Conservation (phyloP, 2,329 filamentous ascomycete species). For the Xylaria arbuscula region DNA sequence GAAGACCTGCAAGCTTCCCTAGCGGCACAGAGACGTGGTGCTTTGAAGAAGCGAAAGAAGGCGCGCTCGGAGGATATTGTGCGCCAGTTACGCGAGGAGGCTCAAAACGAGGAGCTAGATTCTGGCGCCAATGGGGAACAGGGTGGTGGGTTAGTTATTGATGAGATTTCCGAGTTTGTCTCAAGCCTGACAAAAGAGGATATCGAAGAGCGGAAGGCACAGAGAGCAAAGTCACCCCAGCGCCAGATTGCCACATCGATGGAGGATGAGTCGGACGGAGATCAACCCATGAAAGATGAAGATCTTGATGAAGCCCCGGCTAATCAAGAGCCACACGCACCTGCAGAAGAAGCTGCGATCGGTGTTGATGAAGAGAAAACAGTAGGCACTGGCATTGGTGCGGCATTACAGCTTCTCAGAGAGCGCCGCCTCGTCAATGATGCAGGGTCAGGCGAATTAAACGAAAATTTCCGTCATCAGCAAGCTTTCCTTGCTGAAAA, state of each 20-base stretch:
- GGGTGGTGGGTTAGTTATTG: slow-evolving; percentile 80
- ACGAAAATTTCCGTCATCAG: slow-evolving; percentile 75
- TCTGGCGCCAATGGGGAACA: slow-evolving; percentile 57
- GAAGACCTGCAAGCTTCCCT: slow-evolving; percentile 91
- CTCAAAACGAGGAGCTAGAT: slow-evolving; percentile 62
- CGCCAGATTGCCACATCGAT: slow-evolving; percentile 57
- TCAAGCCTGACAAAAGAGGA: slow-evolving; percentile 79
- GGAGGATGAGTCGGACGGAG: slow-evolving; percentile 59
- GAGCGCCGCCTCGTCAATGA: slow-evolving; percentile 84
- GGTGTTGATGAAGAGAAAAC: slow-evolving; percentile 88
- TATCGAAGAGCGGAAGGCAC: slow-evolving; percentile 65
- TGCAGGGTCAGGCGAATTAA: slow-evolving; percentile 70
- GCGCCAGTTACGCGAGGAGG: slow-evolving; percentile 77
- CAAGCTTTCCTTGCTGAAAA: slow-evolving; percentile 85
- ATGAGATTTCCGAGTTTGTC: slow-evolving; percentile 95
- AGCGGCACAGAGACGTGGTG: slow-evolving; percentile 82
- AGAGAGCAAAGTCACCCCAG: slow-evolving; percentile 55
- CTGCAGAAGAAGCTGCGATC: slow-evolving; percentile 67
- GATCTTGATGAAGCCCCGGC: slow-evolving; percentile 58
- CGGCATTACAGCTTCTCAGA: slow-evolving; percentile 82
- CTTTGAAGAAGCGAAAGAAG: slow-evolving; percentile 92
- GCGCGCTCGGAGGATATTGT: slow-evolving; percentile 87
- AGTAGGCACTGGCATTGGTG: slow-evolving; percentile 83
- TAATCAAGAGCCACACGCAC: slow-evolving; percentile 58
- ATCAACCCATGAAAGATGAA: slow-evolving; percentile 61